Evolutionary conservation across 2,329 filamentous ascomycete genomes (phyloP).

Genomic region (Phialophora chinensis): DNA sequence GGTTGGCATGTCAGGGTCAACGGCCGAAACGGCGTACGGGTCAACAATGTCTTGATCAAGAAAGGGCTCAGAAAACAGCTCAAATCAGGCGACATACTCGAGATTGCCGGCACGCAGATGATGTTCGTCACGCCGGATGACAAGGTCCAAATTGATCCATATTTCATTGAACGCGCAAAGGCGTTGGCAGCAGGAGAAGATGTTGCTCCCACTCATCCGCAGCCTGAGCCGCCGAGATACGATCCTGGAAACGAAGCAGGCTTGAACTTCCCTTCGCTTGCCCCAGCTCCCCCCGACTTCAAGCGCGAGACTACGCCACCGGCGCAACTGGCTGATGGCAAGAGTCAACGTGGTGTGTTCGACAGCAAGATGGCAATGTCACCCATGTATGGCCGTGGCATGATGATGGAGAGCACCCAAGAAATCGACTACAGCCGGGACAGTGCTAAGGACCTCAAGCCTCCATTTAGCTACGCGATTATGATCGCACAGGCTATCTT

Average conservation of each 20-base stretch:
- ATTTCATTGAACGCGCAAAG: slow-evolving; percentile 72
- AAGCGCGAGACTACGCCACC: slow-evolving; percentile 48
- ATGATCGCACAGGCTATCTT: slow-evolving; percentile 97
- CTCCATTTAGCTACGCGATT: slow-evolving; percentile 93
- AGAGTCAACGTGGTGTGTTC: slow-evolving; percentile 38
- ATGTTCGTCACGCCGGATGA: slow-evolving; percentile 93
- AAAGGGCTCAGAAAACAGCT: slow-evolving; percentile 70
- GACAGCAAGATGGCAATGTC: slow-evolving; percentile 52
- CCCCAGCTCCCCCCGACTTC: slow-evolving; percentile 52
- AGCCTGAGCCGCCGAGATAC: slow-evolving; percentile 41
- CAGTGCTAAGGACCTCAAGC: slow-evolving; percentile 87
- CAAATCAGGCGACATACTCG: slow-evolving; percentile 86
- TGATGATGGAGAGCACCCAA: slow-evolving; percentile 61
- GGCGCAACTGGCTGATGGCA: slow-evolving; percentile 38
- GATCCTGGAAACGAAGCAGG: slow-evolving; percentile 15
- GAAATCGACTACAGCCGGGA: slow-evolving; percentile 71
- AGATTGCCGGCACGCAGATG: slow-evolving; percentile 94
- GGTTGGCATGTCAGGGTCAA: slow-evolving; percentile 86
- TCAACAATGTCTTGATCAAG: slow-evolving; percentile 75
- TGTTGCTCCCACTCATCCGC: slow-evolving; percentile 50
- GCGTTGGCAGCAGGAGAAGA: slow-evolving; percentile 50
- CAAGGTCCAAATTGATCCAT: slow-evolving; percentile 70
- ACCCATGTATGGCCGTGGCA: slow-evolving; percentile 56
- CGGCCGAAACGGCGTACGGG: slow-evolving; percentile 86
- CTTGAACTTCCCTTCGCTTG: slow-evolving; percentile 42